Conservation (phyloP, 306 rosid genomes). For the Dryas alaskensis region DNA sequence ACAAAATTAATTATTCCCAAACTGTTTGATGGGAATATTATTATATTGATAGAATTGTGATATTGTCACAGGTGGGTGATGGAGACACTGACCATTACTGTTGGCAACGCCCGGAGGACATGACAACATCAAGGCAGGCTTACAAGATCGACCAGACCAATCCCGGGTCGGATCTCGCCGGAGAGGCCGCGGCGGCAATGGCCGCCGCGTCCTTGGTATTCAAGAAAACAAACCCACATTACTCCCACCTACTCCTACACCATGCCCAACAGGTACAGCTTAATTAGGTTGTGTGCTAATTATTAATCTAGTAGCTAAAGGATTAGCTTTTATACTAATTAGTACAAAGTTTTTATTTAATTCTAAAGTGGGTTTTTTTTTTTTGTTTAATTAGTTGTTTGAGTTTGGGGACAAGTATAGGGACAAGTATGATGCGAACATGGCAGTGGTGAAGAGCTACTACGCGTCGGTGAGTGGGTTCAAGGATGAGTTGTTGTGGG, state of each 20-base stretch:
- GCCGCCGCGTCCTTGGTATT: constrained; percentile 85
- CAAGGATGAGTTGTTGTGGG: constrained; percentile 95
- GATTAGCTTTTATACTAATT: no score
- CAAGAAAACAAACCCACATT: constrained; percentile 77
- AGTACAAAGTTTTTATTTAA: no score
- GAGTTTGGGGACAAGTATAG: constrained; percentile 84
- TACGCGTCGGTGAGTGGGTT: constrained; percentile 99
- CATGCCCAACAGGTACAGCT: constrained; percentile 74
- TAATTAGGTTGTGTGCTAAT: not conserved
- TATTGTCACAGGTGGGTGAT: constrained; percentile 69
- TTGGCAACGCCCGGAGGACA: constrained; percentile 97
- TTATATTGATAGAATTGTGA: not conserved
- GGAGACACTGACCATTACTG: constrained; percentile 98
- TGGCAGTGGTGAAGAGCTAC: constrained; percentile 84
- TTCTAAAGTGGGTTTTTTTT: not conserved
- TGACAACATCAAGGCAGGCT: constrained; percentile 94
- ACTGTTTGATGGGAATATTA: not conserved
- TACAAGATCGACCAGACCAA: constrained; percentile 72
- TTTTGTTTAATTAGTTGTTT: constrained; percentile 48
- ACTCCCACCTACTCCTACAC: constrained; percentile 75
- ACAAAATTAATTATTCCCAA: not conserved
- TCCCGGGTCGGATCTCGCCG: constrained; percentile 98
- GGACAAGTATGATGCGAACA: constrained; percentile 77
- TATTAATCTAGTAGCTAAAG: no score
- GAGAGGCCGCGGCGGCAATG: constrained; percentile 92